Percentiles rank a stretch among this genome's conserved stretches.
phyloP scores from a whole-genome alignment of 1,139 yeast genomes.

The Candida smagusa region DNA sequence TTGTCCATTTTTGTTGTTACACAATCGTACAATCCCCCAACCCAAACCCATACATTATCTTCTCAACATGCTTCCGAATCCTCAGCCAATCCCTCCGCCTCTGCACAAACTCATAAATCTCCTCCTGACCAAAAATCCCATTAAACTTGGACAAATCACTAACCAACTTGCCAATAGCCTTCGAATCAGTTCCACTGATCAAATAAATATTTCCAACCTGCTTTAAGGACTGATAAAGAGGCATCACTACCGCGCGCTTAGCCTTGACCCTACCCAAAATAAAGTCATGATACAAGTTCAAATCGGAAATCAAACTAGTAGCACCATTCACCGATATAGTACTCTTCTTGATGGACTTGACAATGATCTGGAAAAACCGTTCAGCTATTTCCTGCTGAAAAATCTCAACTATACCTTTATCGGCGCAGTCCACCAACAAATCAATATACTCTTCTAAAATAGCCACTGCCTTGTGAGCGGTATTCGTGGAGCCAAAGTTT shows the following conservation, averaged over 20 bases:
- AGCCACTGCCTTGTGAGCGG: conserved; percentile 61
- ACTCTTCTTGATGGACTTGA: conserved; percentile 66
- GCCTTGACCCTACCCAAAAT: conserved; percentile 53
- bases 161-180: conserved; percentile 79
- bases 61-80: conserved; percentile 79
- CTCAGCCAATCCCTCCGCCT: conserved; percentile 82
- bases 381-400: conserved; percentile 94
- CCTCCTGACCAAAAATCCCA: conserved; percentile 90
- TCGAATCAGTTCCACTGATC: conserved; percentile 73
- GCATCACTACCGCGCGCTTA: conserved; percentile 64
- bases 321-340: conserved; percentile 82
- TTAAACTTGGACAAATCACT: conserved; percentile 83
- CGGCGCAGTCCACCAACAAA: conserved; percentile 78
- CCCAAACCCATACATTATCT: conserved; percentile 91
- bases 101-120: conserved; percentile 87
- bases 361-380: conserved; percentile 72
- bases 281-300: conserved; percentile 75
- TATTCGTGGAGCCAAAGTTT: conserved; percentile 58
- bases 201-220: conserved; percentile 80
- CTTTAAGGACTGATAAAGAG: conserved; percentile 77
- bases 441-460: conserved; percentile 72
- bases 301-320: conserved; percentile 66
- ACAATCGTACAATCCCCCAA: conserved; percentile 69
- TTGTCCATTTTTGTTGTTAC: no score
- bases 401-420: conserved; percentile 82